These are phyloP conservation scores for Paraphysoderma sedebokerense DNA, from an alignment of 371 early-diverging fungal species.

Conservation along the genomic window DNA sequence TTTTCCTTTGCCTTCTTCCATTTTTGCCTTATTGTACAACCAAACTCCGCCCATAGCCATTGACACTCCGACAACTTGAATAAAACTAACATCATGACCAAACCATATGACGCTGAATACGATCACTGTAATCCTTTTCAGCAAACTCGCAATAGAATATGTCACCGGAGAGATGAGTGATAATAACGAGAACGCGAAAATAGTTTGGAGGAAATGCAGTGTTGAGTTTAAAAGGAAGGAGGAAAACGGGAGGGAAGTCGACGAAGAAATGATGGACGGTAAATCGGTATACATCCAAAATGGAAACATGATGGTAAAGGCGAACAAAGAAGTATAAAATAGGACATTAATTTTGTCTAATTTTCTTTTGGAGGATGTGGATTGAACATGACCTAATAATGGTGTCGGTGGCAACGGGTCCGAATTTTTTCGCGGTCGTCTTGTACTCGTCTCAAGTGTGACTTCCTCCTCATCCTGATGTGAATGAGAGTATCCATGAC, in stretches of 20 bases:
- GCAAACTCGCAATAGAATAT: conserved; percentile 66
- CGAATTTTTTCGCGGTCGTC: conserved; percentile 11
- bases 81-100: conserved; percentile 41
- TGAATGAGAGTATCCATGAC: conserved; percentile 9
- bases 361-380: conserved; percentile 19
- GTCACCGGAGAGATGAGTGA: conserved; percentile 65
- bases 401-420: too few relatives aligned
- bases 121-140: conserved; percentile 82
- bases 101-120: conserved; percentile 68
- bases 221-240: conserved; percentile 60
- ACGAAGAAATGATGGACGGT: conserved; percentile 3
- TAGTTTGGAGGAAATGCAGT: conserved; percentile 58
- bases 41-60: conserved; percentile 69
- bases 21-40: conserved; percentile 64
- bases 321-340: conserved; percentile 50
- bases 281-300: conserved; percentile 64
- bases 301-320: conserved; percentile 56
- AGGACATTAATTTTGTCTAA: conserved; percentile 70
- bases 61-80: conserved; percentile 54
- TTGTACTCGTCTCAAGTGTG: conserved; percentile 11
- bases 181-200: conserved; percentile 63
- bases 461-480: conserved; percentile 10
- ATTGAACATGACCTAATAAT: too few relatives aligned
- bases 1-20: conserved; percentile 25
- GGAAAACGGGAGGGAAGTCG: conserved; percentile 10